Evolutionary conservation across 2,329 filamentous ascomycete genomes (phyloP).

Genomic region (Mycocentrospora acerina): DNA sequence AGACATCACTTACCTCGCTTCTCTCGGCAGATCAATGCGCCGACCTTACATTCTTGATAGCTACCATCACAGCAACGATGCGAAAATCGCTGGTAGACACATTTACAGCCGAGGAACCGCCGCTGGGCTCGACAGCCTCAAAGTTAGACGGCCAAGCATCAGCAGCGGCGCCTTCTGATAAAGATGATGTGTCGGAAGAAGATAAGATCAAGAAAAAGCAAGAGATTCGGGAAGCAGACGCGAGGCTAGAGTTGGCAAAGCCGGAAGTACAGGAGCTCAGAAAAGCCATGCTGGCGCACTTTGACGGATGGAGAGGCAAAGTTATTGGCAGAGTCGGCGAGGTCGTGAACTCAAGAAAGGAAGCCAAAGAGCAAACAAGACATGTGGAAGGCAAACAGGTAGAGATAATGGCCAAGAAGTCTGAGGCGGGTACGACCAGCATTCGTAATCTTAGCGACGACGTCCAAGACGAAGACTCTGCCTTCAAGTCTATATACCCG

Average conservation of each 20-base stretch:
- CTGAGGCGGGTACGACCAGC: constrained; percentile 25
- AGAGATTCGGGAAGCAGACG: constrained; percentile 33
- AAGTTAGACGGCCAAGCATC: constrained; percentile 28
- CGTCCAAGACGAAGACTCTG: constrained; percentile 38
- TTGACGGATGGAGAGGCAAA: constrained; percentile 76
- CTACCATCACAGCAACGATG: constrained; percentile 52
- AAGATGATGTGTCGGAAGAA: constrained; percentile 27
- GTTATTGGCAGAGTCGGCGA: constrained; percentile 72
- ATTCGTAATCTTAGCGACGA: constrained; percentile 28
- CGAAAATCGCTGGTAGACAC: constrained; percentile 46
- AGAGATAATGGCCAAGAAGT: constrained; percentile 30
- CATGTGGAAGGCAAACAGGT: constrained; percentile 24
- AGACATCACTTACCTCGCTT: constrained; percentile 48
- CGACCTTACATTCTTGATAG: constrained; percentile 51
- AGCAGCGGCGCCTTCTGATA: constrained; percentile 24
- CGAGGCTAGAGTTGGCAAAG: constrained; percentile 52
- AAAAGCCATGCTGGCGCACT: constrained; percentile 68
- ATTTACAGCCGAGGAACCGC: constrained; percentile 40
- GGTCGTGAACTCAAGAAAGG: constrained; percentile 50
- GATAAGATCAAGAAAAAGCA: constrained; percentile 35
- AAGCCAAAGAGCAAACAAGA: constrained; percentile 32
- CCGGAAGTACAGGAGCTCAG: constrained; percentile 65
- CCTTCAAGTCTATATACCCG: constrained; percentile 44
- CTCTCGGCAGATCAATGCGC: constrained; percentile 49
- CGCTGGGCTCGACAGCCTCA: constrained; percentile 10